Evolutionary conservation across 1,284 basidiomycete species (phyloP), one percentile per base, ranked within the genome.

Genomic region (Ustilago tritici): DNA sequence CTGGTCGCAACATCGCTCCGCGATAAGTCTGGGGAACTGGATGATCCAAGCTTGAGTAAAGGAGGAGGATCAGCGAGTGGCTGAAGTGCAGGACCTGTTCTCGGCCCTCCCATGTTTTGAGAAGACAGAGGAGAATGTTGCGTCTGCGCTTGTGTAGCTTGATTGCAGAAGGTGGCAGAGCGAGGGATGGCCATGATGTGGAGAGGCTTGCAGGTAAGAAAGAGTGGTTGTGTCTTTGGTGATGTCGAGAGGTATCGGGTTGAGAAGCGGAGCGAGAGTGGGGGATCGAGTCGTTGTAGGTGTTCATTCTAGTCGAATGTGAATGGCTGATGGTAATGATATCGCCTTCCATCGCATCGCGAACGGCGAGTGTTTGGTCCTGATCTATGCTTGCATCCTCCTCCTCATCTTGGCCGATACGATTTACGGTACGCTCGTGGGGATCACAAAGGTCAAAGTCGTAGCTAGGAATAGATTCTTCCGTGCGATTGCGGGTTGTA

Each of bases 31-130:
- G 61, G 2, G 76, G 70, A 0, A 65, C 57, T 0, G 64, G 70
- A 54, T 74, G 63, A 36, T 74, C 61, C 11, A 78, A 53, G 6
- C 70, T 61, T 1, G 76, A 70, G 46, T 74, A 73, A 17, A 78
- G 65, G 0, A 78, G 36, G 17, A 78, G 70, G 15, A 78, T 59
- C 28, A 78, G 50, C 9, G 76, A 73, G 57, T 78, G 76, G 31
- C 49, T 58, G 34, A 78, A 59, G 9, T 78, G 76, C 4, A 73
- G 49, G 10, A 73, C 47, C 15, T 73, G 70, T 23, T 78, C 76
- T 0, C 76, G 60, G 2, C 76, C 76, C 31, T 78, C 67, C 64
- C 70, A 73, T 1, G 70, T 70, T 47, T 78, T 78, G 43, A 78
- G 70, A 23, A 78, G 49, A 7, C 58, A 56, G 2, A 76, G 41